These are phyloP conservation scores for Magnusiomyces sp. DNA, from an alignment of 1,139 yeast species.

Conservation along the genomic window DNA sequence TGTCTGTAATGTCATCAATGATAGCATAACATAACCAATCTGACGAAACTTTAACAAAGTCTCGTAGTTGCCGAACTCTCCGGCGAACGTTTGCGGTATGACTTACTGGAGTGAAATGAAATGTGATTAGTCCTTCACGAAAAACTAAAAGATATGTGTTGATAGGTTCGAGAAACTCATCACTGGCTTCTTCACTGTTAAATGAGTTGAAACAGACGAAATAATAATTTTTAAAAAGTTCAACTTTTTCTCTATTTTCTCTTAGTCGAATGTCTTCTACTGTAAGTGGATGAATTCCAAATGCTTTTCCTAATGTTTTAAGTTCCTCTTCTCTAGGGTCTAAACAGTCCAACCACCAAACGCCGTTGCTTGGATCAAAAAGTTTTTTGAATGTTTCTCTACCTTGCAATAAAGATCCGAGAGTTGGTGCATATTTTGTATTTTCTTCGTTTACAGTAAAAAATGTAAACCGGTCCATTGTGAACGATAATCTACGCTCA, in stretches of 20 bases:
- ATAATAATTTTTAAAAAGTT: conserved; percentile 78
- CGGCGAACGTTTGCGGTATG: conserved; percentile 86
- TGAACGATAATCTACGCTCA: conserved; percentile 32
- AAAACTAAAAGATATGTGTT: conserved; percentile 84
- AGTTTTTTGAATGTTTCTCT: conserved; percentile 58
- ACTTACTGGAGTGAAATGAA: conserved; percentile 73
- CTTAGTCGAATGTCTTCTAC: conserved; percentile 91
- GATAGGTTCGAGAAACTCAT: conserved; percentile 78
- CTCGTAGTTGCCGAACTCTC: conserved; percentile 83
- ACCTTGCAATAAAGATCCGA: conserved; percentile 61
- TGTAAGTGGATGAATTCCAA: conserved; percentile 91
- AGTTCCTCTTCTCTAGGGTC: conserved; percentile 94
- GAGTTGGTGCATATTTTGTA: conserved; percentile 82
- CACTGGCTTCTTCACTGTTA: conserved; percentile 57
- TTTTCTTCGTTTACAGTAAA: conserved; percentile 76
- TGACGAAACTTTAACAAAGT: conserved; percentile 76
- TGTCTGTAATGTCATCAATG: conserved; percentile 89
- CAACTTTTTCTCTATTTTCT: conserved; percentile 92
- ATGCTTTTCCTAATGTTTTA: conserved; percentile 82
- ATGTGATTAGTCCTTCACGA: conserved; percentile 72
- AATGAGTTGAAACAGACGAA: conserved; percentile 90
- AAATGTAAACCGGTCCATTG: conserved; percentile 63
- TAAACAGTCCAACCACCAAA: conserved; percentile 80
- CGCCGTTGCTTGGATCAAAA: conserved; percentile 52
- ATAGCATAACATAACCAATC: conserved; percentile 94